These are phyloP conservation scores for Paxillus involutus DNA, from an alignment of 768 basidiomycete genomes.

Conservation along the genomic window DNA sequence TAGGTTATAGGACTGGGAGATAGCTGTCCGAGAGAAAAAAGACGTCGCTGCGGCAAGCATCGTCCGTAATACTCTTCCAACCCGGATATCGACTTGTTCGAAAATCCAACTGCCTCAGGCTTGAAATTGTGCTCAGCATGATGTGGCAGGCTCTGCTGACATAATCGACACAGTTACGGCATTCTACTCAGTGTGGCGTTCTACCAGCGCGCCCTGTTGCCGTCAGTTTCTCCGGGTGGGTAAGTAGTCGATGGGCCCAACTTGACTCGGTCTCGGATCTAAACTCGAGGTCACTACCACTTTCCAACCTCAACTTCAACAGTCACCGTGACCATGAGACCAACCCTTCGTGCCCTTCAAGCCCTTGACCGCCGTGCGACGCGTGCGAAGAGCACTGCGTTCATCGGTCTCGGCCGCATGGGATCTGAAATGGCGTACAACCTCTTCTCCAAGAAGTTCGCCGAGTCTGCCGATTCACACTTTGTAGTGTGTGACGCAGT, in stretches of 20 bases:
- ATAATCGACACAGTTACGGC: neutral
- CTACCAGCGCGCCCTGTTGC: too few relatives aligned
- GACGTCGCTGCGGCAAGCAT: slow-evolving; percentile 86
- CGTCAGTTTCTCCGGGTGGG: too few relatives aligned
- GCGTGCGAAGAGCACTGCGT: slow-evolving; percentile 59
- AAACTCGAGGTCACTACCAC: neutral
- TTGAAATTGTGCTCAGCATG: too few relatives aligned
- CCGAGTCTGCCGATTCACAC: slow-evolving; percentile 47
- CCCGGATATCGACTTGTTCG: neutral
- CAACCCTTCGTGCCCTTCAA: slow-evolving; percentile 45
- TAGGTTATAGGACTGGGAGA: slow-evolving; percentile 78
- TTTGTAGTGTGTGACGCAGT: slow-evolving; percentile 83
- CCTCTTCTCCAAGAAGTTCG: slow-evolving; percentile 72
- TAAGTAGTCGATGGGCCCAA: too few relatives aligned
- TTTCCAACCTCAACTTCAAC: neutral
- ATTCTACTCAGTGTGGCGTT: too few relatives aligned
- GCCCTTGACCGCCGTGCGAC: slow-evolving; percentile 32
- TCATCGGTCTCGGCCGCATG: slow-evolving; percentile 89
- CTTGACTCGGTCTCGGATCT: neutral
- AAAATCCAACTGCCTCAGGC: too few relatives aligned
- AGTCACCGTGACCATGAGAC: slow-evolving; percentile 42
- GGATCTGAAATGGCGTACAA: slow-evolving; percentile 86
- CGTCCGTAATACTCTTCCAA: neutral
- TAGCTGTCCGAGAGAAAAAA: slow-evolving; percentile 78
- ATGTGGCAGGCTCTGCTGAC: neutral